Percentiles rank a stretch among this genome's conserved stretches.
These are phyloP conservation scores for Ganoderma sinense DNA, from an alignment of 1,284 basidiomycete genomes.

Conservation along the genomic window DNA sequence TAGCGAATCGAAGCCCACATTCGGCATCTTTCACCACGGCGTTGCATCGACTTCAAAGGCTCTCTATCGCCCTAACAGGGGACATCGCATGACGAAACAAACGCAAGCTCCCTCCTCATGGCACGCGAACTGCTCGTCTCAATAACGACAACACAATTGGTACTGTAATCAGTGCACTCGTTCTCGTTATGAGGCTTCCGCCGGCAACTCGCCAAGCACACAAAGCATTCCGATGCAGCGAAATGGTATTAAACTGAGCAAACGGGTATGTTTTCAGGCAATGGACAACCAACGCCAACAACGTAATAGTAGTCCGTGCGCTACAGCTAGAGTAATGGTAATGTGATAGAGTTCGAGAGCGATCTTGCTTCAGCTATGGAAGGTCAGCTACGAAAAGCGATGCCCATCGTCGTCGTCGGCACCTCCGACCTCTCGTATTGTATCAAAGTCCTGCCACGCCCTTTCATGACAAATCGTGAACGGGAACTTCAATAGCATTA, in stretches of 20 bases:
- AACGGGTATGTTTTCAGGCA: slow-evolving; percentile 23
- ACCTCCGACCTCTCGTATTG: not conserved
- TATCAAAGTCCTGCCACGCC: not conserved
- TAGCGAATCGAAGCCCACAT: not conserved
- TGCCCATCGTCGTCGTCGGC: not conserved
- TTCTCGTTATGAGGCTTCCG: too few species aligned
- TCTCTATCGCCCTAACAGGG: not conserved
- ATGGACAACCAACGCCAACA: slow-evolving; percentile 9
- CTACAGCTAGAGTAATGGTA: slow-evolving; percentile 15
- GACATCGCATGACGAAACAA: not conserved
- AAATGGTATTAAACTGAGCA: slow-evolving; percentile 31
- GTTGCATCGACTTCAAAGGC: not conserved
- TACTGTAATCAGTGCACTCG: not conserved
- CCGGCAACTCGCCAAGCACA: not conserved
- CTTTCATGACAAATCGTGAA: slow-evolving; percentile 15
- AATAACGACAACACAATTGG: not conserved
- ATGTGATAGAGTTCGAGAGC: slow-evolving; percentile 6
- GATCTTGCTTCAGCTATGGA: slow-evolving; percentile 5
- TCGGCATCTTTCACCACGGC: not conserved
- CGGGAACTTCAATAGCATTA: not conserved
- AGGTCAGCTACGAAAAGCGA: slow-evolving; percentile 1
- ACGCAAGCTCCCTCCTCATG: too few species aligned
- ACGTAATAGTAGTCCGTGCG: slow-evolving; percentile 26
- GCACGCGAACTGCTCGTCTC: not conserved
- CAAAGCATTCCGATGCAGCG: not conserved